Evolutionary conservation across 768 basidiomycete species (phyloP).

Genomic region (Rhodocollybia butyracea): DNA sequence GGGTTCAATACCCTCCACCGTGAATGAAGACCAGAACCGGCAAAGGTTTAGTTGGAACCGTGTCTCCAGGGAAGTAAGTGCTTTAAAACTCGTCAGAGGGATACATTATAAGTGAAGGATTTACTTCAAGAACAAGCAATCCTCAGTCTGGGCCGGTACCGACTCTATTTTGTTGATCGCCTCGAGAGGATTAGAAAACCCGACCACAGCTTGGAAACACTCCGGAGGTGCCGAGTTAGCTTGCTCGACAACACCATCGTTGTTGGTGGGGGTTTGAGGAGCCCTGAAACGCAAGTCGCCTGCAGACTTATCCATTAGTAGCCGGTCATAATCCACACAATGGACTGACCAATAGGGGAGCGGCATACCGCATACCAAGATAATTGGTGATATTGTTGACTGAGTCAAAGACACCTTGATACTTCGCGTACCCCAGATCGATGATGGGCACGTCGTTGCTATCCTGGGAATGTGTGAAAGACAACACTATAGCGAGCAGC

Average conservation of each 20-base stretch:
- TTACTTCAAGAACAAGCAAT: constrained; percentile 40
- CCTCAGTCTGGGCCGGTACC: constrained; percentile 24
- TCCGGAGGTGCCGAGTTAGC: constrained; percentile 27
- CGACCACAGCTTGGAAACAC: constrained; percentile 28
- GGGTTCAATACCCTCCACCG: constrained; percentile 27
- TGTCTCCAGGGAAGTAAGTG: constrained; percentile 24
- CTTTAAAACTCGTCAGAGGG: constrained; percentile 1
- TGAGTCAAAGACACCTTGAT: constrained; percentile 23
- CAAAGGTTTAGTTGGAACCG: constrained; percentile 11
- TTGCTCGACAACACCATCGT: constrained; percentile 23
- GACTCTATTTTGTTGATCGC: background rate
- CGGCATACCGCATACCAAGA: constrained; percentile 61
- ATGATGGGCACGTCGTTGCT: constrained; percentile 14
- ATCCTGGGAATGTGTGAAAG: background rate
- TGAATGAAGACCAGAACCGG: constrained; percentile 34
- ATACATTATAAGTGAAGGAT: background rate
- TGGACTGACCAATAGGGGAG: constrained; percentile 15
- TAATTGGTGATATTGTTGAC: constrained; percentile 20
- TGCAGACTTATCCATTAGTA: background rate
- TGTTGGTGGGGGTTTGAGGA: constrained; percentile 24
- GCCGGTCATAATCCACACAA: background rate
- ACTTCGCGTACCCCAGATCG: constrained; percentile 26
- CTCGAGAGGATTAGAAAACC: constrained; percentile 28
- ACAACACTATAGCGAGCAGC: background rate
- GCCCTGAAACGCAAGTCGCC: constrained; percentile 33